Evolutionary conservation across 805 yeast species (phyloP), one percentile per base, ranked within the genome.

Genomic region (Saturnispora hagleri): DNA sequence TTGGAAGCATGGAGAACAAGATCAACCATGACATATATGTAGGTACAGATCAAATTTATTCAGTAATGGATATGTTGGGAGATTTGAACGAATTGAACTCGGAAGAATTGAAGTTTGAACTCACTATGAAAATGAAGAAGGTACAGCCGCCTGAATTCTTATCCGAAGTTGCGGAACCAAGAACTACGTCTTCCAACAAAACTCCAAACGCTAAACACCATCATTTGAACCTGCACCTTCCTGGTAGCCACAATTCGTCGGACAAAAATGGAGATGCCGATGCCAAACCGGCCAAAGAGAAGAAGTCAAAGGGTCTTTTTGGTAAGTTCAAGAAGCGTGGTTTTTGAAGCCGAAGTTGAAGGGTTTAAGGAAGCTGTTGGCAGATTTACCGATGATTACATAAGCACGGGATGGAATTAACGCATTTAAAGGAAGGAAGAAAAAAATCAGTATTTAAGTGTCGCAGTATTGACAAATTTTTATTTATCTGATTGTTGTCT

Each of bases 31-130:
- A 89, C 55, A 76, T 93, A 17, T 79, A 84, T 54, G 69, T 91
- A 53, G 98, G 98, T 0, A 81, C 90, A 13, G 95, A 86, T 63
- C 81, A 84, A 50, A 67, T 88, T 2, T 68, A 87, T 54, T 79
- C 80, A 9, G 58, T 67, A 0, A 59, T 65, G 59, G 70, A 66
- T 50, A 57, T 66, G 47, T 57, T 66, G 15, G 69, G 69, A 7
- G 70, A 66, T 50, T 56, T 66, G 6, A 55, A 62, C 13, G 50
- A 63, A 35, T 64, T 66, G 35, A 58, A 65, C 45, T 66, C 64
- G 43, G 59, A 56, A 6, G 57, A 58, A 17, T 57, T 63, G 46
- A 55, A 58, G 12, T 64, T 66, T 43, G 64, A 63, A 8, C 44
- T 62, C 44, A 62, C 60, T 47, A 42, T 54, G 27, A 62, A 62